phyloP scores from a whole-genome alignment of 331 rosid species.

The Saraca asoca region DNA sequence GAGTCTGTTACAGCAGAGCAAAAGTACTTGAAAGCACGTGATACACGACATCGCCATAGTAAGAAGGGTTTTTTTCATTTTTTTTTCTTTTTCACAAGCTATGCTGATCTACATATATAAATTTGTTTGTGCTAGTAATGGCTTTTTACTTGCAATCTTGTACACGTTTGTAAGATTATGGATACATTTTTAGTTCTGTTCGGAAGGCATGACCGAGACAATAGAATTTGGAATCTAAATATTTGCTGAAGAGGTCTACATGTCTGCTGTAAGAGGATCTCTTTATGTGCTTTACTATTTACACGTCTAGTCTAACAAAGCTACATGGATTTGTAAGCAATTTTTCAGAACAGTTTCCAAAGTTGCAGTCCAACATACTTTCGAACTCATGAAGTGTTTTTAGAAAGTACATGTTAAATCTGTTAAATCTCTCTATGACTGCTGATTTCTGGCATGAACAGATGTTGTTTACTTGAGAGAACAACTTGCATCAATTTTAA shows the following conservation, averaged over 20 bases:
- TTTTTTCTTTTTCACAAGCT: constrained; percentile 30
- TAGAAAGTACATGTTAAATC: not conserved
- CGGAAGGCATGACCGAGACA: too few relatives aligned
- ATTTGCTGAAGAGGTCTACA: too few relatives aligned
- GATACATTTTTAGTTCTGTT: too few relatives aligned
- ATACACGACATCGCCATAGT: constrained; percentile 91
- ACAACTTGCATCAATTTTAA: not conserved
- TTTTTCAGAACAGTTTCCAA: not conserved
- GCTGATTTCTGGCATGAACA: not conserved
- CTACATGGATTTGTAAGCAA: not conserved
- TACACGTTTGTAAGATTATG: too few relatives aligned
- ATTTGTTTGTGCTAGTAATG: not conserved
- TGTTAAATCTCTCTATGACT: not conserved
- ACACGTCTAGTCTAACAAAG: too few relatives aligned
- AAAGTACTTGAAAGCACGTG: constrained; percentile 92
- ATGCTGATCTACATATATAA: not conserved
- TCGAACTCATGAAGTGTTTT: not conserved
- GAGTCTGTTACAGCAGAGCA: constrained; percentile 94
- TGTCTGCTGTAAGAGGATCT: too few relatives aligned
- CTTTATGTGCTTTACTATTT: too few relatives aligned
- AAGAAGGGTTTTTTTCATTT: too few relatives aligned
- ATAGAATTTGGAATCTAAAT: too few relatives aligned
- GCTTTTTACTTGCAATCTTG: not conserved
- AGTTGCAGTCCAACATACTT: not conserved
- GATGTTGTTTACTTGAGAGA: not conserved